phyloP scores from a whole-genome alignment of 768 basidiomycete genomes.

The Mycena leptocephala region DNA sequence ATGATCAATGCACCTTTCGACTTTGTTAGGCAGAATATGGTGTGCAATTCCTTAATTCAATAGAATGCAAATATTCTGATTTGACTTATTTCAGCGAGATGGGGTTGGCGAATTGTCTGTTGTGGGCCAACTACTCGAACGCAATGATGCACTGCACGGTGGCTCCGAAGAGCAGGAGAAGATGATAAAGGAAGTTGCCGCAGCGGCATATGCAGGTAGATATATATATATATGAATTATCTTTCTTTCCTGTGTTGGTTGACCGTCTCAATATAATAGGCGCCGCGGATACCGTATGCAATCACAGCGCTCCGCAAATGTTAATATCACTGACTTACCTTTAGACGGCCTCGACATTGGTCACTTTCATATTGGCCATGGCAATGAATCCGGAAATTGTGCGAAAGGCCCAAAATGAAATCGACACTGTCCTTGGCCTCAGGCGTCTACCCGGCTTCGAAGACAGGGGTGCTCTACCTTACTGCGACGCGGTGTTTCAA shows the following conservation, averaged over 20 bases:
- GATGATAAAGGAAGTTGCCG: constrained; percentile 47
- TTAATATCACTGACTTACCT: neutral
- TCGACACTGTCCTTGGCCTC: constrained; percentile 4
- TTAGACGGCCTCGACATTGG: constrained; percentile 2
- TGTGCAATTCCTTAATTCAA: neutral
- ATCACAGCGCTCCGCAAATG: neutral
- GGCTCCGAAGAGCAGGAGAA: constrained; percentile 24
- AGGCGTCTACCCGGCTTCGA: constrained; percentile 2
- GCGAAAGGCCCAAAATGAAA: constrained; percentile 6
- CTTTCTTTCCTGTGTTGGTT: neutral
- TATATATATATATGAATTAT: too few species aligned
- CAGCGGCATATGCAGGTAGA: constrained; percentile 49
- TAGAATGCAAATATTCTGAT: neutral
- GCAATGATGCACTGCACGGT: neutral
- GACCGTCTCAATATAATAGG: neutral
- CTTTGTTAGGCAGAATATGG: constrained; percentile 22
- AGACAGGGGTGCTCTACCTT: constrained; percentile 38
- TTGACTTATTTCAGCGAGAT: neutral
- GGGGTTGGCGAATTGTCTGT: constrained; percentile 9
- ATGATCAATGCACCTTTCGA: constrained; percentile 26
- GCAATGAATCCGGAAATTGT: neutral
- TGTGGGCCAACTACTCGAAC: neutral
- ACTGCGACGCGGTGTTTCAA: constrained; percentile 40
- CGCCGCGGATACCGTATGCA: constrained; percentile 35
- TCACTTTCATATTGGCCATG: constrained; percentile 13